Conservation (phyloP, 306 rosid genomes). For the Oemleria cerasiformis region DNA sequence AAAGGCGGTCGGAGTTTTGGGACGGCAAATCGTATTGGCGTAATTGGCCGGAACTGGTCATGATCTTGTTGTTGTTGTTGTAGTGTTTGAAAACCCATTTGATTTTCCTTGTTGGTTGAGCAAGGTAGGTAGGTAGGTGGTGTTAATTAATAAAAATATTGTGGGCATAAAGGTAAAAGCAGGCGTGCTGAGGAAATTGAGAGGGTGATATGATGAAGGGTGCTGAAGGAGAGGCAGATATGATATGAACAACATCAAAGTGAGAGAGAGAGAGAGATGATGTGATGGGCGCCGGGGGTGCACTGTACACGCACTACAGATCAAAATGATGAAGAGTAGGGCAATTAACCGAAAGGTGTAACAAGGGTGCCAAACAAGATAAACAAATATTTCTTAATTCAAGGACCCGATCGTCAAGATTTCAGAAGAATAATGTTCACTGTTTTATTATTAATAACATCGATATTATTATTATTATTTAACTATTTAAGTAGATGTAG, state of each 20-base stretch:
- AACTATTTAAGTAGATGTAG: too few species aligned
- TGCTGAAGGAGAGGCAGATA: slow-evolving; percentile 17
- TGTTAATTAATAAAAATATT: neutral
- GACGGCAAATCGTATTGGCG: slow-evolving; percentile 39
- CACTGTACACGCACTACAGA: neutral
- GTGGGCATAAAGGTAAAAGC: slow-evolving; percentile 13
- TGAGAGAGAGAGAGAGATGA: slow-evolving; percentile 11
- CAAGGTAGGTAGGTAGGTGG: neutral
- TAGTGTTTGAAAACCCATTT: slow-evolving; percentile 47
- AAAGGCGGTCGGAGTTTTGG: neutral
- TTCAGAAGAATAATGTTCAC: too few species aligned
- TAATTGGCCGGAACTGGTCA: slow-evolving; percentile 36
- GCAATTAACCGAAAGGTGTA: neutral
- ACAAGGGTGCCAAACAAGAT: neutral
- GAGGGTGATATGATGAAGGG: slow-evolving; percentile 29
- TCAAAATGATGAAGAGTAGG: slow-evolving; percentile 2
- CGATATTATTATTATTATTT: too few species aligned
- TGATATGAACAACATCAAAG: neutral
- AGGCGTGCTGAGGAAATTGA: slow-evolving; percentile 40
- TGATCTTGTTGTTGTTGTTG: neutral
- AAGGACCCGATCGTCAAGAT: too few species aligned
- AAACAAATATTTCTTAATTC: neutral
- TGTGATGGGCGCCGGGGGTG: neutral
- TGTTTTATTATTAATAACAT: too few species aligned
- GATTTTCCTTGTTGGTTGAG: neutral